These are phyloP conservation scores for Yamadazyma taylorii DNA, from an alignment of 1,139 yeast genomes.

Conservation along the genomic window DNA sequence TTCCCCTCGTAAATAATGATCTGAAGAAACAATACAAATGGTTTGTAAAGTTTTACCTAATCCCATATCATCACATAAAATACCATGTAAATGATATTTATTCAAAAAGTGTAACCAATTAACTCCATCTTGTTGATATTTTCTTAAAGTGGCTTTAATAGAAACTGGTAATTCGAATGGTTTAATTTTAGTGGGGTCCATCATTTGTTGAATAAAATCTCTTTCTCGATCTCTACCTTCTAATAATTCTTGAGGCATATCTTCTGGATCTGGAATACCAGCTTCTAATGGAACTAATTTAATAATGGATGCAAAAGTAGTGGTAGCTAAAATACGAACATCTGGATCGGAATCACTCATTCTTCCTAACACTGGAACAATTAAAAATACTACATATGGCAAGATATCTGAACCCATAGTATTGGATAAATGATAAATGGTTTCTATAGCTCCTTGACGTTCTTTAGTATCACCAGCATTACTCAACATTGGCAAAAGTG, in stretches of 20 bases:
- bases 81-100: conserved; percentile 93
- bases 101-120: conserved; percentile 97
- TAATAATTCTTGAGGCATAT: conserved; percentile 80
- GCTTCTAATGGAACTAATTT: conserved; percentile 96
- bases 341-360: conserved; percentile 96
- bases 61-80: conserved; percentile 99
- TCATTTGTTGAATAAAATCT: conserved; percentile 94
- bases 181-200: conserved; percentile 93
- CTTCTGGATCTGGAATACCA: conserved; percentile 95
- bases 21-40: conserved; percentile 94
- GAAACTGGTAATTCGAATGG: conserved; percentile 88
- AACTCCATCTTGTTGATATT: conserved; percentile 97
- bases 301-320: conserved; percentile 94
- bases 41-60: conserved; percentile 96
- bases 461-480: conserved; percentile 75
- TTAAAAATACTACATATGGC: conserved; percentile 92
- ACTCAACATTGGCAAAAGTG: conserved; percentile 75
- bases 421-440: conserved; percentile 78
- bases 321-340: conserved; percentile 87
- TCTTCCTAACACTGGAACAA: conserved; percentile 94
- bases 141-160: conserved; percentile 88
- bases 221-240: conserved; percentile 93
- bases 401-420: conserved; percentile 87
- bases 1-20: conserved; percentile 82
- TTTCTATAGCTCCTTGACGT: conserved; percentile 93